Percentiles rank a stretch among this genome's conserved stretches.
These are phyloP conservation scores for Amanita exitialis DNA, from an alignment of 768 basidiomycete genomes.

Conservation along the genomic window DNA sequence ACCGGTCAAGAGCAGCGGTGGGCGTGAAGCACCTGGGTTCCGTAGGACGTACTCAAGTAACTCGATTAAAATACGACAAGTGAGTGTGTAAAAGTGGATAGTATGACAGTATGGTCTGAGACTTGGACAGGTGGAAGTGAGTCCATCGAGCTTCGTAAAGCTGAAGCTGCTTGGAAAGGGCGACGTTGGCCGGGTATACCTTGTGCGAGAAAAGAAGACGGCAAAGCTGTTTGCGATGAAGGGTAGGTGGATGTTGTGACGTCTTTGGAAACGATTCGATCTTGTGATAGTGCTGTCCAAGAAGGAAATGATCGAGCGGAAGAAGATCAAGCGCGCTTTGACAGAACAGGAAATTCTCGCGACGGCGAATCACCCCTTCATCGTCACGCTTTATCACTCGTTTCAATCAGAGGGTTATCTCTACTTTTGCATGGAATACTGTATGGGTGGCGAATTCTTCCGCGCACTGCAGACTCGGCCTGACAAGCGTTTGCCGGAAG, in stretches of 20 bases:
- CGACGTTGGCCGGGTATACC: slow-evolving; percentile 96
- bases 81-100: slow-evolving; percentile 22
- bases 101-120: not conserved
- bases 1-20: slow-evolving; percentile 29
- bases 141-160: slow-evolving; percentile 91
- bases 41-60: slow-evolving; percentile 95
- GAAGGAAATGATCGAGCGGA: slow-evolving; percentile 99
- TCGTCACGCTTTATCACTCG: slow-evolving; percentile 97
- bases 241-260: slow-evolving; percentile 46
- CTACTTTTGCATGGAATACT: slow-evolving; percentile 99
- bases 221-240: slow-evolving; percentile 98
- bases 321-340: slow-evolving; percentile 97
- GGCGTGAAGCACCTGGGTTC: slow-evolving; percentile 55
- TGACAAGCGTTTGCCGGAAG: slow-evolving; percentile 94
- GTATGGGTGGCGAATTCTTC: slow-evolving; percentile 99
- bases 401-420: slow-evolving; percentile 98
- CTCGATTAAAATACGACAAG: slow-evolving; percentile 89
- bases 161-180: slow-evolving; percentile 98
- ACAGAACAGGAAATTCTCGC: slow-evolving; percentile 99
- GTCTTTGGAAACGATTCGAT: slow-evolving; percentile 24
- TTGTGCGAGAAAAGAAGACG: slow-evolving; percentile 97
- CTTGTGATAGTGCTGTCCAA: slow-evolving; percentile 81
- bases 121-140: slow-evolving; percentile 74
- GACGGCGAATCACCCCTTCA: slow-evolving; percentile 98
- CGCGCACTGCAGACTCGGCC: slow-evolving; percentile 92